Percentiles rank a stretch among this genome's conserved stretches.
phyloP scores from a whole-genome alignment of 441 rosid genomes.

The Hypseocharis bilobata region DNA sequence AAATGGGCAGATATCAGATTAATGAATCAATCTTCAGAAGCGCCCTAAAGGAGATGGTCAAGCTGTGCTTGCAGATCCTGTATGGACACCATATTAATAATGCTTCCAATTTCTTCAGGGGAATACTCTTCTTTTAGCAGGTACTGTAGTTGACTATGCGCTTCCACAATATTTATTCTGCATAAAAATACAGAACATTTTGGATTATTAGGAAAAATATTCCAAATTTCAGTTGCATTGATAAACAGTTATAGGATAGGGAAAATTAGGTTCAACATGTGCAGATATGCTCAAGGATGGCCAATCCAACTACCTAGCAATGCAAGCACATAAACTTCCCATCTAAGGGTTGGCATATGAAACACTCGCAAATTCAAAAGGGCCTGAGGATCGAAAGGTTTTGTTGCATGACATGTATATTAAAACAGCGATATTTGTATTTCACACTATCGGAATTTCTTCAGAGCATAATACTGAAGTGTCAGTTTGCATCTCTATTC shows the following conservation, averaged over 20 bases:
- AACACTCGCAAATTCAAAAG: no score
- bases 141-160: conserved; percentile 67
- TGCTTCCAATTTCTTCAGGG: conserved; percentile 48
- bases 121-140: conserved; percentile 68
- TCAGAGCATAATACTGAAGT: no score
- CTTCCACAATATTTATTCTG: conserved; percentile 95
- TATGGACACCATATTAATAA: conserved; percentile 51
- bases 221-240: not conserved
- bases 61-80: conserved; percentile 67
- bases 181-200: conserved; percentile 8
- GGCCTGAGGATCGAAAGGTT: not conserved
- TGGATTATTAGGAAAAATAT: not conserved
- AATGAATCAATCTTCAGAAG: no score
- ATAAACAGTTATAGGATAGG: not conserved
- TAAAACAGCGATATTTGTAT: not conserved
- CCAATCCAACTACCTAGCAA: no score
- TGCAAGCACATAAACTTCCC: no score
- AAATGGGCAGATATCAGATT: no score
- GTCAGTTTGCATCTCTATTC: not conserved
- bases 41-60: conserved; percentile 45
- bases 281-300: no score
- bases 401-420: not conserved
- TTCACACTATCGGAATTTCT: no score
- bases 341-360: no score
- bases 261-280: no score